A percentile compares a stretch with the other conserved stretches of the same genome.
These are phyloP conservation scores for Phyllachora maydis DNA, from an alignment of 2,329 filamentous ascomycete genomes.

Conservation along the genomic window DNA sequence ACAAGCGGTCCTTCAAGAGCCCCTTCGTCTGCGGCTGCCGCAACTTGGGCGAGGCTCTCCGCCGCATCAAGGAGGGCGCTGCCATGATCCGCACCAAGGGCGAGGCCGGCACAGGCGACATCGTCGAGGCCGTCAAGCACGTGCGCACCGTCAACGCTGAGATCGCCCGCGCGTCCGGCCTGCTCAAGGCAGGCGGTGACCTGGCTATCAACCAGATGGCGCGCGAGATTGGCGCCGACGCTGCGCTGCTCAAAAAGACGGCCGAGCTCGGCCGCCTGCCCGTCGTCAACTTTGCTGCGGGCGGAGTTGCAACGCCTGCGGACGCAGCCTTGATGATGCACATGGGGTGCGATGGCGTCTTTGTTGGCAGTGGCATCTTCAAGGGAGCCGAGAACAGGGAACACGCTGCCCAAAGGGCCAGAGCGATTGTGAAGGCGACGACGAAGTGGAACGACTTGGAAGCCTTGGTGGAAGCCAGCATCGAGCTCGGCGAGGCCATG, in stretches of 20 bases:
- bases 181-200: conserved; percentile 35
- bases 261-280: conserved; percentile 74
- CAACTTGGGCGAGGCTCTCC: conserved; percentile 80
- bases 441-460: conserved; percentile 77
- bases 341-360: conserved; percentile 91
- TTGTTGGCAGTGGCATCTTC: conserved; percentile 94
- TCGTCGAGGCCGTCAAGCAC: conserved; percentile 90
- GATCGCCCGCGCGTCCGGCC: conserved; percentile 60
- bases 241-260: conserved; percentile 63
- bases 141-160: conserved; percentile 78
- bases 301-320: conserved; percentile 96
- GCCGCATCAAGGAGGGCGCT: conserved; percentile 79
- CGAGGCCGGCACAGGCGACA: conserved; percentile 90
- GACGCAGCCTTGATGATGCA: conserved; percentile 98
- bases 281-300: conserved; percentile 94
- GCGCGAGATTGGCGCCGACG: conserved; percentile 62
- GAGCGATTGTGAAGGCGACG: conserved; percentile 84
- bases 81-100: conserved; percentile 99
- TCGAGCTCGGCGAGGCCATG: conserved; percentile 91
- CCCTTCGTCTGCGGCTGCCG: conserved; percentile 96
- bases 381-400: conserved; percentile 44
- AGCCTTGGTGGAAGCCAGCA: conserved; percentile 70
- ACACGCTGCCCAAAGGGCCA: conserved; percentile 72
- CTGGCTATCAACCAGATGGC: conserved; percentile 47
- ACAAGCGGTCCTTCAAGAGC: conserved; percentile 62